Evolutionary conservation across 345 rosid species (phyloP), one percentile per base, ranked within the genome.

Genomic region (Odontarrhena argentea): DNA sequence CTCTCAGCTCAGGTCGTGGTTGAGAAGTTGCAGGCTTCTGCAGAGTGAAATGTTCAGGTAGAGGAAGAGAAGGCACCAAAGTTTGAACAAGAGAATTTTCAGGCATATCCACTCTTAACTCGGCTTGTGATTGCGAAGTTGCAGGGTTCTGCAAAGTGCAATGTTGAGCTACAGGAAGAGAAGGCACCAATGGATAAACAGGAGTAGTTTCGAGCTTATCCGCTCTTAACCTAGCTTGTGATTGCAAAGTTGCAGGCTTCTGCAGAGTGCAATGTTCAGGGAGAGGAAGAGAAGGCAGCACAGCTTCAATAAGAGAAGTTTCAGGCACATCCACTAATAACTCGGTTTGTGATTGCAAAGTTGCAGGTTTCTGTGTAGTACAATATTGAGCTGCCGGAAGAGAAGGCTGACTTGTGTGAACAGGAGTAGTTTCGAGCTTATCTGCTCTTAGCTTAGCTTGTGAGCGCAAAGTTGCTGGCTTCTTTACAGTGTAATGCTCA

Each of bases 11-110:
- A 37, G 63, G 65, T 76, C 75, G 81, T 37, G 47, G 28, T 6
- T 72, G 80, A 35, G 55, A 60, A 42, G 80, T 69, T 71, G 74
- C 77, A 12, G 76, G 76, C 50, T 36, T 59, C 46, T 47, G 71
- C 46, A 59, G 7, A 60, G 53, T 69, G 65, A 58, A 36, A 36
- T 44, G 70, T 48, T 64, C 48, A 28, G 18, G 25, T 45, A 66
- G 11, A 28, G 76, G 77, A 37, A 73, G 68, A 22, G 84, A 76
- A 73, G 96, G 90, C 60, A 24, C 24, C 41, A 24, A 11, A 22
- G 40, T 35, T 14, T 64, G 64, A 34, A 26, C 48, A 15, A 65
- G 79, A 67, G 70, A 22, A 40, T 22, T 44, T 60, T 60, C 52
- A 41, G 0, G 9, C 40, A 44, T 60, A 48, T 76, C 78, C 28